Evolutionary conservation across 2,329 filamentous ascomycete genomes (phyloP), one percentile per base, ranked within the genome.

Genomic region (Pseudocercospora macadamiae): DNA sequence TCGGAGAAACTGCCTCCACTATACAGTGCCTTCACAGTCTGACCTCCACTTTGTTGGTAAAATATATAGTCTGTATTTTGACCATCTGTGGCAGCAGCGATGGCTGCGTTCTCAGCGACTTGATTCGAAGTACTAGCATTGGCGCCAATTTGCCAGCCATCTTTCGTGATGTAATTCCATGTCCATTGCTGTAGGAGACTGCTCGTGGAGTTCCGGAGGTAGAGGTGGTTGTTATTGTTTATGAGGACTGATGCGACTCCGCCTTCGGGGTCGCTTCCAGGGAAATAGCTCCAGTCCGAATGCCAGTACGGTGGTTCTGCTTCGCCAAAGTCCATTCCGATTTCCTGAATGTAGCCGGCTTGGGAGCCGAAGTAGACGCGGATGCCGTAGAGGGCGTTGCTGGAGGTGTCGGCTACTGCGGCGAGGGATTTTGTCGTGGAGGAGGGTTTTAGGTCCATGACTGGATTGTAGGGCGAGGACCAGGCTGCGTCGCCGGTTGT

Each of bases 281-380:
- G n/a, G 51, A 64, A 66, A 19, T 18, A 44, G 23, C 44, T 26
- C 45, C 36, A 32, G 18, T 51, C 47, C 34, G 34, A 37, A 16
- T 54, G 36, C 63, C 63, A 65, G 8, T 37, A 49, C 14, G 8
- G 7, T 4, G 48, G 39, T 7, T 26, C 44, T 9, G 39, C 45
- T 16, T 49, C 26, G 2, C 12, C 44, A 16, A 57, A 57, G 30
- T 57, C 48, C n/a, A 44, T 61, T 39, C 57, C 54, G 47, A 53
- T 53, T 47, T 61, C 59, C 54, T 60, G 54, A 51, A 64, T 57
- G 49, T 37, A 44, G 19, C 57, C 60, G 5, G 18, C n/a, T 12
- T n/a, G n/a, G 8, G 28, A 39, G 9, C 59, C 61, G 26, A 60
- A 63, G 57, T 64, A 66, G 0, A 66, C 62, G 4, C 64, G 45